These are phyloP conservation scores for Acanthamoeba castellanii DNA, from an alignment of 208 protist species.

Conservation along the genomic window DNA sequence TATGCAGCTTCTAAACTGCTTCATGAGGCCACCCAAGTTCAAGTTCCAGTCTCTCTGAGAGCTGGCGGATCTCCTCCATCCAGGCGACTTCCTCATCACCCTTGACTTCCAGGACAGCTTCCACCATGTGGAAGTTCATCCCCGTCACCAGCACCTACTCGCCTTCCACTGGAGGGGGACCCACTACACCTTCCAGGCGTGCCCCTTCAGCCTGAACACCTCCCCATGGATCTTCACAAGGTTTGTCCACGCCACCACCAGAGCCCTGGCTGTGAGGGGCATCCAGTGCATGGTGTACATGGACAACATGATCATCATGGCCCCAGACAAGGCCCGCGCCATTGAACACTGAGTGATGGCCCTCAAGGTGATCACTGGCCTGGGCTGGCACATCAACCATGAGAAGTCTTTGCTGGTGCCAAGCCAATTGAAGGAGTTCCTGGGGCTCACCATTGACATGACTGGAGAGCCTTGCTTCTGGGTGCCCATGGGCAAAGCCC, in stretches of 20 bases:
- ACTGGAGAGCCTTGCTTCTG: not conserved
- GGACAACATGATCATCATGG: not conserved
- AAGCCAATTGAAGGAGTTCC: not conserved
- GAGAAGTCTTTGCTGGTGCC: not conserved
- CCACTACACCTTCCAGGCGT: not conserved
- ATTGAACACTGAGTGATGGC: too few species aligned
- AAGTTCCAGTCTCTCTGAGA: not conserved
- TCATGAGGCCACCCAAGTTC: too few species aligned
- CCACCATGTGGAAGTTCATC: not conserved
- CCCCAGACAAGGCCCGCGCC: not conserved
- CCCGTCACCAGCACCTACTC: not conserved
- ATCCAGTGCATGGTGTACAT: not conserved
- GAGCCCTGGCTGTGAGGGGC: not conserved
- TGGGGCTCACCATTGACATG: not conserved
- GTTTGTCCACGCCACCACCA: not conserved
- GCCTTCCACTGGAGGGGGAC: not conserved
- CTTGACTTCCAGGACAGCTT: conserved; percentile 13
- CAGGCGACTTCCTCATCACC: not conserved
- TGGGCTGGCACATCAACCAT: not conserved
- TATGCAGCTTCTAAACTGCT: too few species aligned
- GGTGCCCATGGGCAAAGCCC: not conserved
- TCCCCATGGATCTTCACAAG: not conserved
- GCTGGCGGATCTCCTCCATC: not conserved
- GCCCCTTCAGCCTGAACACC: not conserved
- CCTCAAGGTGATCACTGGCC: not conserved